These are phyloP conservation scores for Henckelia pumila DNA, from an alignment of 257 asterid genomes.

Conservation along the genomic window DNA sequence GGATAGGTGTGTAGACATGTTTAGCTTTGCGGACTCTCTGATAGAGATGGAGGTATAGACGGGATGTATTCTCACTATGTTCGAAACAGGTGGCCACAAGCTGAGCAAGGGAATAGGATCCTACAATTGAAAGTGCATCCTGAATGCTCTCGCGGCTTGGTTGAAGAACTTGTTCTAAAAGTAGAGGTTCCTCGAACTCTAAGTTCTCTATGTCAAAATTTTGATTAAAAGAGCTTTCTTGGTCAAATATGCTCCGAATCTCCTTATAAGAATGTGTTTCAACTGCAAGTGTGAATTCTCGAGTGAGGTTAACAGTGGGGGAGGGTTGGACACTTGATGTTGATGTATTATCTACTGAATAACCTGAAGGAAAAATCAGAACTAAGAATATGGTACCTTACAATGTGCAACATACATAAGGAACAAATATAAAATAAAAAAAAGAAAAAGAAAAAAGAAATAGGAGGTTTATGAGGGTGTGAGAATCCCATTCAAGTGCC, in stretches of 20 bases:
- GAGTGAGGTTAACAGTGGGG: slow-evolving; percentile 72
- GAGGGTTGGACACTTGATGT: slow-evolving; percentile 60
- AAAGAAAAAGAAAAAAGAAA: no score
- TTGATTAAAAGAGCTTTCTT: slow-evolving; percentile 32
- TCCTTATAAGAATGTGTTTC: slow-evolving; percentile 64
- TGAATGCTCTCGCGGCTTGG: slow-evolving; percentile 59
- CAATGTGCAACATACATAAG: background rate
- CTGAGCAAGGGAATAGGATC: slow-evolving; percentile 34
- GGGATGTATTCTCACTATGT: slow-evolving; percentile 62
- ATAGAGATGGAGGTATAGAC: slow-evolving; percentile 46
- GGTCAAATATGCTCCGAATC: slow-evolving; percentile 55
- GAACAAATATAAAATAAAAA: no score
- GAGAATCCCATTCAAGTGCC: slow-evolving; percentile 2
- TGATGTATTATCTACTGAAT: slow-evolving; percentile 46
- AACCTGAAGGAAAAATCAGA: slow-evolving; percentile 37
- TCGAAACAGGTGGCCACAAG: slow-evolving; percentile 61
- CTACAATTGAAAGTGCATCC: slow-evolving; percentile 45
- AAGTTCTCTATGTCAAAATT: slow-evolving; percentile 31
- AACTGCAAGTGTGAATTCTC: slow-evolving; percentile 63
- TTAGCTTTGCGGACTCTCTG: slow-evolving; percentile 50
- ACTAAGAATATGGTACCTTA: slow-evolving; percentile 6
- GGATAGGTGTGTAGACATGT: slow-evolving; percentile 45
- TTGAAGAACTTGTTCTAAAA: slow-evolving; percentile 58
- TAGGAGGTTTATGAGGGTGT: no score
- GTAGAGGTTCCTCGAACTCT: slow-evolving; percentile 40